Conservation (phyloP, 2,329 filamentous ascomycete species). For the Fusarium sp. region DNA sequence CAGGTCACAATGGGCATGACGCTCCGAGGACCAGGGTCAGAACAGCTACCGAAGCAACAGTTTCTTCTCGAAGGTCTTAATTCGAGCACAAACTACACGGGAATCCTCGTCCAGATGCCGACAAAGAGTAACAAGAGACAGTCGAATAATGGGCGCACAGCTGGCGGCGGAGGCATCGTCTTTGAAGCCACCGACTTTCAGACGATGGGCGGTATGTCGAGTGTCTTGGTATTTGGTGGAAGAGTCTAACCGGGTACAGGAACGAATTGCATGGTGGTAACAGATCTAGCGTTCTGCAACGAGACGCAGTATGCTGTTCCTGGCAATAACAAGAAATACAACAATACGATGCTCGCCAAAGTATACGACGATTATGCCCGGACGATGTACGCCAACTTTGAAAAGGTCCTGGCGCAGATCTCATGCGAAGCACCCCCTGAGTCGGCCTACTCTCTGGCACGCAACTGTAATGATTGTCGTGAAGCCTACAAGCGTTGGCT, state of each 20-base stretch:
- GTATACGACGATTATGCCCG: constrained; percentile 84
- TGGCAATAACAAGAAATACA: constrained; percentile 74
- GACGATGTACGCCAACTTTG: constrained; percentile 80
- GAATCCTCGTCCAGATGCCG: constrained; percentile 75
- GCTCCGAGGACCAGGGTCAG: constrained; percentile 67
- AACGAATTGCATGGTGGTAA: constrained; percentile 86
- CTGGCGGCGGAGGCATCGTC: constrained; percentile 81
- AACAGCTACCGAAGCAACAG: constrained; percentile 81
- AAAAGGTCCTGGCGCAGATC: constrained; percentile 84
- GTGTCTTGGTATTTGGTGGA: not conserved
- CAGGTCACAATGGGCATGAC: constrained; percentile 74
- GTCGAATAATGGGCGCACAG: constrained; percentile 51
- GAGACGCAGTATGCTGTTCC: constrained; percentile 93
- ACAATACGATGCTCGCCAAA: constrained; percentile 71
- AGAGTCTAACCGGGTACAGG: constrained; percentile 57
- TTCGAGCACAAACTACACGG: constrained; percentile 76
- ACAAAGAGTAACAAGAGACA: constrained; percentile 57
- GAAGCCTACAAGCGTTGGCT: constrained; percentile 93
- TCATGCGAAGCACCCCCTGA: constrained; percentile 82
- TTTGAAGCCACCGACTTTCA: constrained; percentile 79
- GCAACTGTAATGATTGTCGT: constrained; percentile 80
- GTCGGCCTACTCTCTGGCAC: constrained; percentile 84
- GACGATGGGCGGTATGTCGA: constrained; percentile 78
- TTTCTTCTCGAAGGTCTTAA: constrained; percentile 87
- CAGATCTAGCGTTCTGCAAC: constrained; percentile 88